These are phyloP conservation scores for Nymphaea thermarum DNA, from an alignment of 164 flowering plant genomes.

Conservation along the genomic window DNA sequence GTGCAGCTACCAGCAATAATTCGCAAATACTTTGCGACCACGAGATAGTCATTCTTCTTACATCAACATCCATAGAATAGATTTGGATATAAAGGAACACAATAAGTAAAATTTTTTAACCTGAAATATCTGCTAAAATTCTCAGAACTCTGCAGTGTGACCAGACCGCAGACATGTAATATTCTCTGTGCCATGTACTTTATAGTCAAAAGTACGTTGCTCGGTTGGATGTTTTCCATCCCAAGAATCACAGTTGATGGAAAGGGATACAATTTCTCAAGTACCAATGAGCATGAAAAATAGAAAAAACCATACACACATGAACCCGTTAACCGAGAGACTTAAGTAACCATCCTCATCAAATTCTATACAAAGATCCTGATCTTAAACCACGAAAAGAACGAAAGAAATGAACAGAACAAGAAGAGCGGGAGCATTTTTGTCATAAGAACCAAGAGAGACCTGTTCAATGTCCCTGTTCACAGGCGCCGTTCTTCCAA, in stretches of 20 bases:
- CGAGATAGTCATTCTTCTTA: neutral
- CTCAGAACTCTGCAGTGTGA: neutral
- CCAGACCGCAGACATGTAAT: neutral
- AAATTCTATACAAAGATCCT: neutral
- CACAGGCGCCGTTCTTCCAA: conserved; percentile 10
- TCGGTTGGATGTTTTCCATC: neutral
- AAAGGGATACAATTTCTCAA: neutral
- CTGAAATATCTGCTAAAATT: neutral
- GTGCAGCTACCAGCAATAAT: no score
- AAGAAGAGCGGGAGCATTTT: neutral
- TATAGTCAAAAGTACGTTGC: neutral
- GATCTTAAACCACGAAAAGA: neutral
- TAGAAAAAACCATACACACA: neutral
- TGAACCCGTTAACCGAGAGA: neutral
- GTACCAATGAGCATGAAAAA: neutral
- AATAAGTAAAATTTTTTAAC: neutral
- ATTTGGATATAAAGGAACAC: no score
- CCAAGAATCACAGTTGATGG: neutral
- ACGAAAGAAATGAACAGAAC: neutral
- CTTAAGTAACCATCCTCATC: neutral
- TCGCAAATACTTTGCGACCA: neutral
- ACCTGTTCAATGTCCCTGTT: conserved; percentile 46
- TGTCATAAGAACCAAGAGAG: neutral
- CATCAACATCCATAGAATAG: neutral
- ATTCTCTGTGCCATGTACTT: neutral